phyloP scores from a whole-genome alignment of 139 green algal species.

The Nannochloris sp. region DNA sequence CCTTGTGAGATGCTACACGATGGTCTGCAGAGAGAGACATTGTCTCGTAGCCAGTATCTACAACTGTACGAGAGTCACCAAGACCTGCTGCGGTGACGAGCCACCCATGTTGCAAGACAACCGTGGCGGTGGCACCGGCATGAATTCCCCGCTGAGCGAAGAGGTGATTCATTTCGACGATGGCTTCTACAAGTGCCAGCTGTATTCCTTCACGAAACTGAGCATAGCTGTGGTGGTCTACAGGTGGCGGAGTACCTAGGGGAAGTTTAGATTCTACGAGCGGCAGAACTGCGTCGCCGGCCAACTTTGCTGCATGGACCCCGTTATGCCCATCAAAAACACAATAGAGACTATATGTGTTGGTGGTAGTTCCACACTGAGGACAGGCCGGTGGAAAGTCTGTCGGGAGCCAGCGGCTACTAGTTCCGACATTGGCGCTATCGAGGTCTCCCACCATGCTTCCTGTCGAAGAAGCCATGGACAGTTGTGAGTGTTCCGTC shows the following conservation, averaged over 20 bases:
- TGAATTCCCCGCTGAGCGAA: slow-evolving; percentile 35
- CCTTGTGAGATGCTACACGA: slow-evolving; percentile 33
- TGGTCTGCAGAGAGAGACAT: slow-evolving; percentile 42
- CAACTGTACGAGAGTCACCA: slow-evolving; percentile 73
- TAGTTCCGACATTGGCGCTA: background rate
- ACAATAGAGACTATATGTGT: slow-evolving; percentile 31
- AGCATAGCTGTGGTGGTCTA: background rate
- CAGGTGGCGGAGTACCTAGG: background rate
- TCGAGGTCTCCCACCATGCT: no score
- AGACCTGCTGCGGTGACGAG: slow-evolving; percentile 77
- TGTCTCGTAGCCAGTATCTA: slow-evolving; percentile 57
- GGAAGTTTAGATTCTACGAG: slow-evolving; percentile 23
- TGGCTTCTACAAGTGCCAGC: slow-evolving; percentile 26
- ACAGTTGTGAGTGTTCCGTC: background rate
- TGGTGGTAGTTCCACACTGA: background rate
- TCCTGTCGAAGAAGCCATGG: background rate
- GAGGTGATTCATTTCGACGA: slow-evolving; percentile 24
- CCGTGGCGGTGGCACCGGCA: slow-evolving; percentile 49
- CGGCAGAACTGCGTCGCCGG: background rate
- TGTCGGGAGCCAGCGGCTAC: background rate
- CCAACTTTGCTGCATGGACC: slow-evolving; percentile 22
- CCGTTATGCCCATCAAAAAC: slow-evolving; percentile 68
- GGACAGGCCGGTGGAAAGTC: background rate
- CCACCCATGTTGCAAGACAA: slow-evolving; percentile 54
- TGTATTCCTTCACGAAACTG: slow-evolving; percentile 23